These are phyloP conservation scores for Eimeria acervulina DNA, from an alignment of 169 alveolate genomes.

Conservation along the genomic window DNA sequence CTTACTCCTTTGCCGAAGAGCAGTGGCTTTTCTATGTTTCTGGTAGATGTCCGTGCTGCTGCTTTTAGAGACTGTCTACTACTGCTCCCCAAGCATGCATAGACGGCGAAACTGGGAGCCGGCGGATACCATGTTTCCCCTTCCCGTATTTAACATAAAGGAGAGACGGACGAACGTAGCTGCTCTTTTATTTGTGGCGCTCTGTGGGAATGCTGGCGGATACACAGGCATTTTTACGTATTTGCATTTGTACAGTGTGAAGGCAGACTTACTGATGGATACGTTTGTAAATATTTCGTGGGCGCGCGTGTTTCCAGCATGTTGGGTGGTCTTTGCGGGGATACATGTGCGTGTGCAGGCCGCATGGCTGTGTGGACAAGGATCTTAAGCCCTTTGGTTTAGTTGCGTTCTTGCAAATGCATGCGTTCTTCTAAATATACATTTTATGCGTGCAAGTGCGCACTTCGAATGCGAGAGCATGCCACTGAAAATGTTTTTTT, in stretches of 20 bases:
- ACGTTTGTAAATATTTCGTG: no score
- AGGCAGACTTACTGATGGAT: background rate
- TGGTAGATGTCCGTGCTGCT: background rate
- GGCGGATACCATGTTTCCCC: background rate
- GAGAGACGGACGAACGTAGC: background rate
- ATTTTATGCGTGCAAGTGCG: background rate
- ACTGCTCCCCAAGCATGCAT: background rate
- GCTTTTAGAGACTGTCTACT: background rate
- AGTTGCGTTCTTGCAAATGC: background rate
- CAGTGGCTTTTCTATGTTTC: background rate
- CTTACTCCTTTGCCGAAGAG: background rate
- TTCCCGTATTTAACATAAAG: background rate
- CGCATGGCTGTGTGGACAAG: background rate
- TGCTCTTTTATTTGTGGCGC: no score
- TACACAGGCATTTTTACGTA: background rate
- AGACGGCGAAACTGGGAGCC: background rate
- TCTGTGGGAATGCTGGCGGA: background rate
- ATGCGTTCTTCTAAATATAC: background rate
- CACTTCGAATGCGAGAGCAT: background rate
- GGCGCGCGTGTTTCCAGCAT: background rate
- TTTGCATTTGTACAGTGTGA: background rate
- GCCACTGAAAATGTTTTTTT: background rate
- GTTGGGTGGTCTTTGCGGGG: background rate
- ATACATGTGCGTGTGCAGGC: background rate
- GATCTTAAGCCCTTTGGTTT: background rate